Base-by-base conservation (phyloP, 352 stramenopile genomes). In the Hyaloperonospora brassicae region DNA sequence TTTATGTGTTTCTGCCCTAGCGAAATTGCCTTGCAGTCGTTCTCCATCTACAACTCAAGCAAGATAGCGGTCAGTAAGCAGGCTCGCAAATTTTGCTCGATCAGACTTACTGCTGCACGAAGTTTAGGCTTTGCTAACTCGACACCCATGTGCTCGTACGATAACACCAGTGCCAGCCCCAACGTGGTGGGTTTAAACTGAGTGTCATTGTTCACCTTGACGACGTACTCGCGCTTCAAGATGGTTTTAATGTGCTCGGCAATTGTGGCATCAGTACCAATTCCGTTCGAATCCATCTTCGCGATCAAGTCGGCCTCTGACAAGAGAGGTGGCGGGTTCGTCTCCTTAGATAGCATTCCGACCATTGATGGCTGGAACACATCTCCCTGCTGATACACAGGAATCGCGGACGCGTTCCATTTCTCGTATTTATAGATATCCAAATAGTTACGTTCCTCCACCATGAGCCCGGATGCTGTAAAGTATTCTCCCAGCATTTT, bases 241-340 rank as follows among this genome's bases (percentile, higher is more conserved):
- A 99, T 98, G 4, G 96, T 99, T 53, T 97, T 95, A 62, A 99
- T 99, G 58, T 99, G 97, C 67, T 98, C 86, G 0, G 95, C 95
- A 59, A 98, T 97, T 10, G 93, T 98, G 9, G 93, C 93, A 53
- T 98, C 93, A 38, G 92, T 98, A 2, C 93, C 93, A 47, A 98
- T 98, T 10, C 91, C 90, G 40, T 98, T 88, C n/a, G 72, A 70
- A 59, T 98, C 93, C 93, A 98, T 98, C 41, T 95, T 89, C 17
- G 75, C 68, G 42, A 98, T 98, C 44, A 98, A 66, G 59, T 98
- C 91, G 2, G 86, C 70, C 61, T 98, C 93, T 7, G 87, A 95
- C 8, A 98, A 70, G 21, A 97, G 65, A 5, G 83, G 75, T 9
- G 94, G 94, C 14, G 94, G 87, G 30, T 70, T 68, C 5, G 92